These are phyloP conservation scores for Suillus weaverae DNA, from an alignment of 768 basidiomycete species.

Conservation along the genomic window DNA sequence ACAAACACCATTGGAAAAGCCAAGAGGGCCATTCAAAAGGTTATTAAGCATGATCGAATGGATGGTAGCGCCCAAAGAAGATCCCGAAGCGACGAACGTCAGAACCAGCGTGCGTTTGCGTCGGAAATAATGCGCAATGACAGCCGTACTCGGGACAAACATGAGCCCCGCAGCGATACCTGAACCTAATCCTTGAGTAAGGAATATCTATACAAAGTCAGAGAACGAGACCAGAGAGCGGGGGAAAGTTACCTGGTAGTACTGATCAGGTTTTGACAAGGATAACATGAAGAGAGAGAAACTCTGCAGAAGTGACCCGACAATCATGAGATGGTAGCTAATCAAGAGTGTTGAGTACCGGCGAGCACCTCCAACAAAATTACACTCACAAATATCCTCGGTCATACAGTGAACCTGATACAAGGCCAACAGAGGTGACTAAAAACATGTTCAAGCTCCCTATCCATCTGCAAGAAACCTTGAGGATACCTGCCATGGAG, in stretches of 20 bases:
- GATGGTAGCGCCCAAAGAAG: constrained; percentile 29
- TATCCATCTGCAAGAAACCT: constrained; percentile 35
- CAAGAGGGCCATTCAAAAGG: constrained; percentile 15
- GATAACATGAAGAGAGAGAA: constrained; percentile 42
- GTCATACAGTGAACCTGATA: constrained; percentile 50
- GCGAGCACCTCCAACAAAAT: neutral
- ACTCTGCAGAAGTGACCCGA: constrained; percentile 18
- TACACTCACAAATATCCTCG: constrained; percentile 48
- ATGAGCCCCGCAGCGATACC: constrained; percentile 48
- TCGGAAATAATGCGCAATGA: constrained; percentile 47
- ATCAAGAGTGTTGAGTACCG: neutral
- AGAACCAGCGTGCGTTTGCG: constrained; percentile 43
- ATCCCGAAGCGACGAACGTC: constrained; percentile 42
- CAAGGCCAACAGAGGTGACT: constrained; percentile 34
- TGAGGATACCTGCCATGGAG: neutral
- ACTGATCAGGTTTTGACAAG: constrained; percentile 39
- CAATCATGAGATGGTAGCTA: constrained; percentile 12
- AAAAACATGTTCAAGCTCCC: constrained; percentile 49
- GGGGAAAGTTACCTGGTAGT: constrained; percentile 39
- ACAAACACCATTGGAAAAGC: constrained; percentile 50
- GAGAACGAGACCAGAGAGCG: neutral
- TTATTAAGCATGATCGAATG: constrained; percentile 35
- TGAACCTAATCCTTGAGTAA: constrained; percentile 47
- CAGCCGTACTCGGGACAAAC: constrained; percentile 44
- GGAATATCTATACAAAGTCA: constrained; percentile 39